Evolutionary conservation across 257 asterid species (phyloP).

Genomic region (Lavandula angustifolia): DNA sequence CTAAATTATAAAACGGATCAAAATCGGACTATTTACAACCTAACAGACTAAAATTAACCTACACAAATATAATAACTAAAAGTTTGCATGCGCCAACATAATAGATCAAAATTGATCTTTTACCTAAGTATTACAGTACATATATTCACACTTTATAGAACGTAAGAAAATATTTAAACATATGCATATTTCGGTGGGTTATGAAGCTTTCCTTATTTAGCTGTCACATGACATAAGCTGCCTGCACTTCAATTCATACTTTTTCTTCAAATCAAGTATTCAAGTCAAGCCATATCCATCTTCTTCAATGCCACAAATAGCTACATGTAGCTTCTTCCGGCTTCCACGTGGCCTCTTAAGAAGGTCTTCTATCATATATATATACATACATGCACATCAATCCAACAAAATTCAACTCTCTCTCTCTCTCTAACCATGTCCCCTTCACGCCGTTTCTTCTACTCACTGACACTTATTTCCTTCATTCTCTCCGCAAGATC

Average conservation of each 20-base stretch:
- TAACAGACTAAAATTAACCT: too few species aligned
- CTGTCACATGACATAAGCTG: slow-evolving; percentile 15
- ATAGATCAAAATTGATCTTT: too few species aligned
- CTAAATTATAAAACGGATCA: too few species aligned
- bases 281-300: slow-evolving; percentile 13
- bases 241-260: background rate
- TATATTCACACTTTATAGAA: too few species aligned
- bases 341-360: slow-evolving; percentile 35
- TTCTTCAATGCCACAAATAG: slow-evolving; percentile 36
- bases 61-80: too few species aligned
- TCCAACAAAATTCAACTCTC: background rate
- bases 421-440: slow-evolving; percentile 9
- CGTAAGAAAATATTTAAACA: too few species aligned
- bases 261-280: slow-evolving; percentile 13
- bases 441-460: slow-evolving; percentile 9
- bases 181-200: too few species aligned
- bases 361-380: background rate
- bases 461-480: slow-evolving; percentile 4
- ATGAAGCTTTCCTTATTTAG: slow-evolving; percentile 19
- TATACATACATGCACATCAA: background rate
- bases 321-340: slow-evolving; percentile 7
- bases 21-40: too few species aligned
- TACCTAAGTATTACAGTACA: too few species aligned
- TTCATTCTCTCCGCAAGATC: slow-evolving; percentile 31
- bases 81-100: too few species aligned